Percentiles rank a stretch among this genome's conserved stretches.
phyloP scores from a whole-genome alignment of 2,329 filamentous ascomycete species.

The Pseudogymnoascus sp. region DNA sequence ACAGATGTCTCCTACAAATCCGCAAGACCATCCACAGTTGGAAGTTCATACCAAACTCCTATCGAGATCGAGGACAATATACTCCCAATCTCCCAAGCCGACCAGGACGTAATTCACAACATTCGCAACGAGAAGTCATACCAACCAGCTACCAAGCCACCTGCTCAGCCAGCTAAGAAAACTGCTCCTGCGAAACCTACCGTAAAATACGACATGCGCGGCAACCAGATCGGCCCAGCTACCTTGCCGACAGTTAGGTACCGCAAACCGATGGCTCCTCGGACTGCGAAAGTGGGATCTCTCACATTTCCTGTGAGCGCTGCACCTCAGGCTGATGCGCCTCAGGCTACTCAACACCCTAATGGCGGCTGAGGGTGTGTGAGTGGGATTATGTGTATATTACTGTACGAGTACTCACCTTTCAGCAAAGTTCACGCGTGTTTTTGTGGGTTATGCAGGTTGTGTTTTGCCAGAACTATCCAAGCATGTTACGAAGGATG shows the following conservation, averaged over 20 bases:
- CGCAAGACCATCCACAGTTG: neutral
- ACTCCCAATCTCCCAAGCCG: neutral
- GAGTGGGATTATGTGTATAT: neutral
- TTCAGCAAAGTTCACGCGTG: neutral
- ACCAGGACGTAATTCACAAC: neutral
- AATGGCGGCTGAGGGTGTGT: neutral
- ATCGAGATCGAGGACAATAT: neutral
- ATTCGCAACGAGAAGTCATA: neutral
- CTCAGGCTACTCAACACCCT: neutral
- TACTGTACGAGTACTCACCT: neutral
- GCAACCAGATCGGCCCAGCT: neutral
- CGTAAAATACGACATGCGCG: neutral
- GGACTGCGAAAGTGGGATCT: neutral
- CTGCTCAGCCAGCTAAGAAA: neutral
- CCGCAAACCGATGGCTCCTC: neutral
- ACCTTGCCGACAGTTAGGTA: neutral
- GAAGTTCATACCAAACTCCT: neutral
- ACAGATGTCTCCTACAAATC: neutral
- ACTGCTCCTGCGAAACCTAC: neutral
- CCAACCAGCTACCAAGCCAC: neutral
- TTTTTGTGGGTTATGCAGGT: neutral
- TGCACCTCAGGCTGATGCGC: neutral
- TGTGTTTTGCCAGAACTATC: neutral
- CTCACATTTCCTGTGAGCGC: neutral
- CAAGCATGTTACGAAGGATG: neutral